Conservation (phyloP, 1,139 yeast species). For the Arxiozyma bovina region DNA sequence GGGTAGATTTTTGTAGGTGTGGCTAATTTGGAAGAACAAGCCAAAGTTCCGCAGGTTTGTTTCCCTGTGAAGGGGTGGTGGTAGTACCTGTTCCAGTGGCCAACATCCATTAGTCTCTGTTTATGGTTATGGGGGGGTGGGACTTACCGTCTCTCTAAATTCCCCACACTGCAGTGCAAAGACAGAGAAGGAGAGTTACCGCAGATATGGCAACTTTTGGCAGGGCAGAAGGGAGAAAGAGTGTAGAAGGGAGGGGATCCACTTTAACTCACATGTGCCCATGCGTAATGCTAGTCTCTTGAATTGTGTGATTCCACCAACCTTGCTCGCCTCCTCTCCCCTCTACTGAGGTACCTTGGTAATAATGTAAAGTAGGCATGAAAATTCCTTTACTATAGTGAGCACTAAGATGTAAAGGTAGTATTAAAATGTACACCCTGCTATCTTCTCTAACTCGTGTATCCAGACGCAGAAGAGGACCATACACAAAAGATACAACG, state of each 20-base stretch:
- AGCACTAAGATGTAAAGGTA: background rate
- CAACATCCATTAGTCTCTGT: too few relatives aligned
- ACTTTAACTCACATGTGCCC: background rate
- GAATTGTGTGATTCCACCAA: background rate
- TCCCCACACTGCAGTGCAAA: background rate
- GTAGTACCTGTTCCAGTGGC: background rate
- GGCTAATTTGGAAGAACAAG: background rate
- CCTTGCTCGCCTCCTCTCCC: too few relatives aligned
- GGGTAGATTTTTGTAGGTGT: background rate
- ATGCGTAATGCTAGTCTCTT: background rate
- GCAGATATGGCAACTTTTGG: background rate
- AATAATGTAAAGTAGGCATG: background rate
- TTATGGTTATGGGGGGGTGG: background rate
- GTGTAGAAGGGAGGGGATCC: background rate
- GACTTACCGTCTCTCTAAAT: background rate
- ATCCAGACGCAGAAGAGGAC: background rate
- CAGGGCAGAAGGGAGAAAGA: background rate
- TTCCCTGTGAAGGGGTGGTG: background rate
- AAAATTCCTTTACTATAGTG: background rate
- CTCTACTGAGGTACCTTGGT: background rate
- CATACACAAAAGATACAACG: constrained; percentile 3
- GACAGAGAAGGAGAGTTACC: background rate
- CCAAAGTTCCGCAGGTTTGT: background rate
- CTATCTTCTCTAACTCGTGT: too few relatives aligned
- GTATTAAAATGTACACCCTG: background rate